Evolutionary conservation across 805 yeast genomes (phyloP), one percentile per base, ranked within the genome.

Genomic region (Blastobotrys muscicola): DNA sequence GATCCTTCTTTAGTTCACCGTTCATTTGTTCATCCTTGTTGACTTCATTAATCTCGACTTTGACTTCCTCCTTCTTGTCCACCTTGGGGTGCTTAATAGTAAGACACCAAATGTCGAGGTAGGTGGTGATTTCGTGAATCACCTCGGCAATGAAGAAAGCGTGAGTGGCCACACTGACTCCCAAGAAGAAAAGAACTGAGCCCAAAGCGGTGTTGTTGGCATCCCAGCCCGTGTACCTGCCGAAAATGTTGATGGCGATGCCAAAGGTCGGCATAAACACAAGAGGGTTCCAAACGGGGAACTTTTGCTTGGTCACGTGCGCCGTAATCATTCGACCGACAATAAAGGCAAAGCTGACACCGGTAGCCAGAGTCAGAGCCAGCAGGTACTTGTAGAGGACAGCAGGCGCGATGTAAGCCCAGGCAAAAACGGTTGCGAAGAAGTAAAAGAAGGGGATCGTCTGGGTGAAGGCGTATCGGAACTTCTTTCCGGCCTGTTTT

Each of bases 301-400:
- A 87, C 3, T 62, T 58, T 59, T 84, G 94, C 41, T 73, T 65
- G 0, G 96, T 85, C 52, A 90, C 74, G 61, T 89, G 97, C 2
- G 85, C 89, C 45, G 82, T 70, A 55, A 89, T 89, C 49, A 89
- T 85, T 58, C 92, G 76, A 3, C 97, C 97, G n/a, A 90, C 97
- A 3, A 77, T 69, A 56, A 84, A 82, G 0, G 97, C 95, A 51
- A 82, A 65, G 1, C 83, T 71, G 14, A 79, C 69, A 1, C 95
- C 95, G 51, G 84, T 74, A 10, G 85, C 74, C 38, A 82, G 57
- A 15, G 80, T 66, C 51, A 82, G 69, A 12, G 94, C 82, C 32
- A 83, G 59, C 4, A 58, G 51, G 35, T 53, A 56, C 26, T 64
- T 47, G 34, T 44, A 36, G 13, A 74, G 59, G 16, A 65, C 65